These are phyloP conservation scores for Circinella umbellata DNA, from an alignment of 371 early-diverging fungal genomes.

Conservation along the genomic window DNA sequence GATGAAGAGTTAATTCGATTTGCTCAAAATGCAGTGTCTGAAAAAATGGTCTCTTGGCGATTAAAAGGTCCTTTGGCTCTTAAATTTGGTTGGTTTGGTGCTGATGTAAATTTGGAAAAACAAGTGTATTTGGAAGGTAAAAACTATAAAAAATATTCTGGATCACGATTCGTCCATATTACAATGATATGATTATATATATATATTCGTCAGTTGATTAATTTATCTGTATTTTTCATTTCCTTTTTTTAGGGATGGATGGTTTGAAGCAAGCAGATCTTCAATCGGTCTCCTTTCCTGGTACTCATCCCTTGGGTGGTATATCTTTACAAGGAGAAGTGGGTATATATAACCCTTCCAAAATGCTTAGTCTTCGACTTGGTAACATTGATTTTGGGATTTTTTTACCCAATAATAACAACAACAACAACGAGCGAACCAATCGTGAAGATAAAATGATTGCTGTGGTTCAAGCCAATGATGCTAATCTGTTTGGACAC, in stretches of 20 bases:
- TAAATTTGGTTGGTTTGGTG: conserved; percentile 32
- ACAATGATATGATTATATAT: too few species aligned
- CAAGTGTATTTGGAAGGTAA: conserved; percentile 41
- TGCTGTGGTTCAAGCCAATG: conserved; percentile 44
- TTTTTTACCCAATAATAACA: conserved; percentile 28
- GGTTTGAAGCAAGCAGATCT: conserved; percentile 47
- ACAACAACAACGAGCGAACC: conserved; percentile 14
- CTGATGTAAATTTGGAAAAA: conserved; percentile 33
- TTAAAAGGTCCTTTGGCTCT: conserved; percentile 36
- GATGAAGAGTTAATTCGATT: conserved; percentile 40
- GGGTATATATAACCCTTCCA: conserved; percentile 52
- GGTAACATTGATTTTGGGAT: conserved; percentile 57
- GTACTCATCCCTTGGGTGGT: conserved; percentile 46
- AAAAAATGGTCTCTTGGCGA: conserved; percentile 40
- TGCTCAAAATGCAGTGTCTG: conserved; percentile 44
- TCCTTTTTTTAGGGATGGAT: conserved; percentile 42
- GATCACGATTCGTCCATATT: not conserved
- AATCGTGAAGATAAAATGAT: conserved; percentile 35
- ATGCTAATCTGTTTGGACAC: conserved; percentile 42
- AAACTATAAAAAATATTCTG: not conserved
- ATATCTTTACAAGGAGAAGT: conserved; percentile 37
- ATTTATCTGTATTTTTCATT: too few species aligned
- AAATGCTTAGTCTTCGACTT: conserved; percentile 37
- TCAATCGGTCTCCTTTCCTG: conserved; percentile 38
- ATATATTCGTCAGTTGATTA: too few species aligned